A percentile compares a stretch with the other conserved stretches of the same genome.
These are phyloP conservation scores for Vaccinium myrtillus DNA, from an alignment of 148 eudicot species.

Conservation along the genomic window DNA sequence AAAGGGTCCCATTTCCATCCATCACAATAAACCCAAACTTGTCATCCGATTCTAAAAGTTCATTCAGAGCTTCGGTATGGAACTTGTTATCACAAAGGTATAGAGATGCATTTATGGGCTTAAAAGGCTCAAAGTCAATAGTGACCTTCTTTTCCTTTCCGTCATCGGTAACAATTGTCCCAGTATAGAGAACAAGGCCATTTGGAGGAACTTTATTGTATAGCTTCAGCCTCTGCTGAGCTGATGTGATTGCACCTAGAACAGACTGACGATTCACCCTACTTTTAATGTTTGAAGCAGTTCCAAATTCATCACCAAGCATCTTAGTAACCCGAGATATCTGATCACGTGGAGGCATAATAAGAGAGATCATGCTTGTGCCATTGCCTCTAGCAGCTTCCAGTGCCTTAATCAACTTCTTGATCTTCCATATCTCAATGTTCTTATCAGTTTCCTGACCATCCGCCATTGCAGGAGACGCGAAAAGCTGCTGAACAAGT, in stretches of 20 bases:
- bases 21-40: constrained; percentile 31
- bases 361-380: constrained; percentile 35
- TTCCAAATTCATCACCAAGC: constrained; percentile 33
- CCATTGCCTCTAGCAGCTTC: constrained; percentile 39
- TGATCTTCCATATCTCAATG: constrained; percentile 36
- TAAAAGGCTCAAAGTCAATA: constrained; percentile 31
- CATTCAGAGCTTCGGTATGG: constrained; percentile 31
- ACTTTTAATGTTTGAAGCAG: constrained; percentile 33
- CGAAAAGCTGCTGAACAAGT: background rate
- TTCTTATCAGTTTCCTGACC: constrained; percentile 32
- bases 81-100: constrained; percentile 34
- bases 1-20: constrained; percentile 37
- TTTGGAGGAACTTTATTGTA: constrained; percentile 31
- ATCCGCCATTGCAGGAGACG: constrained; percentile 23
- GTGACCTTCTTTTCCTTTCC: constrained; percentile 35
- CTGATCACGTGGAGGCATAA: constrained; percentile 37
- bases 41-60: constrained; percentile 32
- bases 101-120: constrained; percentile 29
- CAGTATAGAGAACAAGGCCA: constrained; percentile 33
- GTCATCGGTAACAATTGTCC: constrained; percentile 27
- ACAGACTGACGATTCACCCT: constrained; percentile 33
- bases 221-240: constrained; percentile 35
- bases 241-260: constrained; percentile 31
- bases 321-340: constrained; percentile 31
- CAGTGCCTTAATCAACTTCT: constrained; percentile 27